Evolutionary conservation across 352 stramenopile genomes (phyloP), one percentile per base, ranked within the genome.

Genomic region (Salisapilia sapeloensis): DNA sequence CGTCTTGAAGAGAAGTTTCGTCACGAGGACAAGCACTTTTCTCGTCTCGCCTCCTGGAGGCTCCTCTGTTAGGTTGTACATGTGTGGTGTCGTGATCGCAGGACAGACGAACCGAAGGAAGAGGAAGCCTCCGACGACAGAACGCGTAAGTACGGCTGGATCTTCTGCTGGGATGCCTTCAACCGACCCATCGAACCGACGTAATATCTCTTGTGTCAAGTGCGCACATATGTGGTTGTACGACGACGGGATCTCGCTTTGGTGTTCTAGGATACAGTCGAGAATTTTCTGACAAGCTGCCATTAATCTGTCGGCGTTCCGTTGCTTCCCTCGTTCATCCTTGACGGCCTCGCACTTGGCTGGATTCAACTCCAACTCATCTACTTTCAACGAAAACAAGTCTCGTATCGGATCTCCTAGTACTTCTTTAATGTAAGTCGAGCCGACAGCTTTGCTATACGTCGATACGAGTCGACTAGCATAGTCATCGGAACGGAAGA

Each of bases 81-180:
- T 32, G 37, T 90, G 77, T 4, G 77, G 77, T 1, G 74, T 90
- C 18, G 77, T 86, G 46, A 92, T 85, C 7, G 77, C 77, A 11
- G 77, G 77, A 26, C 77, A 92, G 22, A 92, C 72, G 31, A 92
- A 86, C 4, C 77, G 74, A 32, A 92, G 66, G 25, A 92, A 92
- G 2, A 92, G 42, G 24, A 92, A 92, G 4, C 76, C 76, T 32
- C 76, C 76, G 11, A 92, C 84, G 20, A 92, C 75, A 27, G 72
- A 74, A 62, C 51, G 24, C 21, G 64, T 80, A 24, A 80, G 35
- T 4, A 54, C 66, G 14, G 51, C 54, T 12, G 58, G 61, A 15
- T 77, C 64, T 30, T 77, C 61, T 11, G 56, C 58, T n/a, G 60
- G 42, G 28, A 77, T 45, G 5, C 61, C 60, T 16, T 80, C 61